Evolutionary conservation across 202 grass and related monocot species (phyloP).

Genomic region (Digitaria exilis): DNA sequence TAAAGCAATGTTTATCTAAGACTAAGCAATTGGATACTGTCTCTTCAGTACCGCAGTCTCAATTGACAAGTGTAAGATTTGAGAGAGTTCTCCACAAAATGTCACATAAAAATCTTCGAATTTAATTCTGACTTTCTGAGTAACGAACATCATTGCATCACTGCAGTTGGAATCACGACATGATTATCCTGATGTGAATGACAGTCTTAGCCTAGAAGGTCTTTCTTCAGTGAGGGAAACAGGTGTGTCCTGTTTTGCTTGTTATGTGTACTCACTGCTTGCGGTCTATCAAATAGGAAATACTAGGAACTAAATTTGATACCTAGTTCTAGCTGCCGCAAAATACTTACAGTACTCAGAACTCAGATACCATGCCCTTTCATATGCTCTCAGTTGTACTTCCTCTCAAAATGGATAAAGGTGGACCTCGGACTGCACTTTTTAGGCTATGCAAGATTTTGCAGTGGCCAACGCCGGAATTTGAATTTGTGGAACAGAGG

Average conservation of each 20-base stretch:
- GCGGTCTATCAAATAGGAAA: slow-evolving; percentile 13
- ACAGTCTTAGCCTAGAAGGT: slow-evolving; percentile 29
- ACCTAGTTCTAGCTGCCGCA: background rate
- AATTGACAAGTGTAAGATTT: slow-evolving; percentile 47
- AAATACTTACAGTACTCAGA: slow-evolving; percentile 15
- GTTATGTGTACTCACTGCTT: slow-evolving; percentile 25
- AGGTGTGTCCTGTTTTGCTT: slow-evolving; percentile 35
- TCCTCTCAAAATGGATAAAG: slow-evolving; percentile 81
- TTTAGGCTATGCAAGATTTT: slow-evolving; percentile 84
- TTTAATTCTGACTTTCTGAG: slow-evolving; percentile 22
- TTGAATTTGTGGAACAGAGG: slow-evolving; percentile 65
- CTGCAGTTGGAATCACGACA: slow-evolving; percentile 43
- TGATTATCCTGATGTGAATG: slow-evolving; percentile 35
- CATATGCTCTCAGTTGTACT: slow-evolving; percentile 53
- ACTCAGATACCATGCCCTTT: slow-evolving; percentile 10
- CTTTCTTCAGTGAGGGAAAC: slow-evolving; percentile 34
- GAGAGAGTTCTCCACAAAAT: slow-evolving; percentile 36
- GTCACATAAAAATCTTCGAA: background rate
- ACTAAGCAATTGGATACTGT: slow-evolving; percentile 34
- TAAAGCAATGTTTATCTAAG: slow-evolving; percentile 48
- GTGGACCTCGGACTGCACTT: slow-evolving; percentile 71
- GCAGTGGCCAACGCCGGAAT: slow-evolving; percentile 84
- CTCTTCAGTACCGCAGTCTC: slow-evolving; percentile 30
- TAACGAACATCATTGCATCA: slow-evolving; percentile 23
- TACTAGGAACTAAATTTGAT: slow-evolving; percentile 18